These are phyloP conservation scores for Trifolium subterraneum DNA, from an alignment of 306 rosid species.

Conservation along the genomic window DNA sequence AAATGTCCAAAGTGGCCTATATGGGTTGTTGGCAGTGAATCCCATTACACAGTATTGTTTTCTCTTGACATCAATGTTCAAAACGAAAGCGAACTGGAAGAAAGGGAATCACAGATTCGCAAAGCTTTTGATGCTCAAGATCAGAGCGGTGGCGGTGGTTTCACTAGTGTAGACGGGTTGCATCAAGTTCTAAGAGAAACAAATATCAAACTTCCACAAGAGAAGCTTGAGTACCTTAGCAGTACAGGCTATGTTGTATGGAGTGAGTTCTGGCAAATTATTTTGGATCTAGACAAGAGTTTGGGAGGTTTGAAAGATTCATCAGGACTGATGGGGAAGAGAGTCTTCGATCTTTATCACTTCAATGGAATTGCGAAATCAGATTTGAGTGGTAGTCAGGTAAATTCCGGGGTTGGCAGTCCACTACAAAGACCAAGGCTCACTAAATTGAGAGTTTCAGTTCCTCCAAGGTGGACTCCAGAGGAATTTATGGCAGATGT, in stretches of 20 bases:
- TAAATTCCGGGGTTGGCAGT: constrained; percentile 65
- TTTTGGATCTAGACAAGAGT: constrained; percentile 84
- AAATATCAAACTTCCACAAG: constrained; percentile 63
- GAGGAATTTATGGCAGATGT: constrained; percentile 95
- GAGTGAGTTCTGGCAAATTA: constrained; percentile 98
- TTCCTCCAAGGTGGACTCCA: constrained; percentile 97
- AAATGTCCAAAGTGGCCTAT: constrained; percentile 95
- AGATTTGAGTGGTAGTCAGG: constrained; percentile 78
- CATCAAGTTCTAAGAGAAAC: constrained; percentile 81
- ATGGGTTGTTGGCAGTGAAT: constrained; percentile 96
- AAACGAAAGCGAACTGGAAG: constrained; percentile 92
- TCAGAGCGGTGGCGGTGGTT: constrained; percentile 98
- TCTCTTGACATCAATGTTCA: constrained; percentile 81
- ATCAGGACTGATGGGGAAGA: constrained; percentile 94
- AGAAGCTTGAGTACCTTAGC: constrained; percentile 79
- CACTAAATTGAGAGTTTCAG: constrained; percentile 87
- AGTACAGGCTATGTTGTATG: constrained; percentile 84
- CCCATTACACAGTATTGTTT: constrained; percentile 91
- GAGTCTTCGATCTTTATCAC: constrained; percentile 86
- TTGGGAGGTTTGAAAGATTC: constrained; percentile 94
- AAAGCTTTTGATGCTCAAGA: constrained; percentile 92
- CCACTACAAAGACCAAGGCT: constrained; percentile 90
- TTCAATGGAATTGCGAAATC: constrained; percentile 98
- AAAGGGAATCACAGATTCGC: constrained; percentile 84
- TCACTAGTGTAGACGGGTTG: constrained; percentile 88